Percentiles rank a stretch among this genome's conserved stretches.
phyloP scores from a whole-genome alignment of 2,329 filamentous ascomycete species.

The Tolypocladium capitatum region DNA sequence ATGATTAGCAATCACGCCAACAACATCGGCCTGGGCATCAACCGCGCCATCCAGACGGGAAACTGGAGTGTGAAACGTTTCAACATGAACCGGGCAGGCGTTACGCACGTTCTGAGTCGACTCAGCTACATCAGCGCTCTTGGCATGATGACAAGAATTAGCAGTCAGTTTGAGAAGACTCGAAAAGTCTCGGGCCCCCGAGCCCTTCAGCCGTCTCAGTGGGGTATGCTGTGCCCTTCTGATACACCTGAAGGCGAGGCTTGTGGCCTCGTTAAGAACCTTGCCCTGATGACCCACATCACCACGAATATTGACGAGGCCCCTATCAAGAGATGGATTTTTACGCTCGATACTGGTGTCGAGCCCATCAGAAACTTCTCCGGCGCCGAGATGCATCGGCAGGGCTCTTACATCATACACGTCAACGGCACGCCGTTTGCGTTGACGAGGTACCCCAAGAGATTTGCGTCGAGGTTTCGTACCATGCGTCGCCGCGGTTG shows the following conservation, averaged over 20 bases:
- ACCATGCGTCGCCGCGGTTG: slow-evolving; percentile 77
- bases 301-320: slow-evolving; percentile 92
- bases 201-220: slow-evolving; percentile 92
- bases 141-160: slow-evolving; percentile 99
- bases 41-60: slow-evolving; percentile 89
- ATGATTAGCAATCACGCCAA: slow-evolving; percentile 76
- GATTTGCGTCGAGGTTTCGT: slow-evolving; percentile 75
- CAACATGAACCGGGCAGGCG: slow-evolving; percentile 94
- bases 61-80: slow-evolving; percentile 98
- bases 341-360: slow-evolving; percentile 74
- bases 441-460: slow-evolving; percentile 71
- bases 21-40: slow-evolving; percentile 84
- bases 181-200: slow-evolving; percentile 91
- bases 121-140: slow-evolving; percentile 93
- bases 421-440: slow-evolving; percentile 93
- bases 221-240: slow-evolving; percentile 93
- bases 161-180: slow-evolving; percentile 97
- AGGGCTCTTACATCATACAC: slow-evolving; percentile 79
- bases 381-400: slow-evolving; percentile 74
- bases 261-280: slow-evolving; percentile 93
- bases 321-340: slow-evolving; percentile 75
- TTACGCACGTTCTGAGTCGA: slow-evolving; percentile 90
- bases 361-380: slow-evolving; percentile 56
- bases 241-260: slow-evolving; percentile 98
- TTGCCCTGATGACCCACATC: slow-evolving; percentile 98